Base-by-base conservation (phyloP, 2,329 filamentous ascomycete genomes). In the Cercospora canescens region DNA sequence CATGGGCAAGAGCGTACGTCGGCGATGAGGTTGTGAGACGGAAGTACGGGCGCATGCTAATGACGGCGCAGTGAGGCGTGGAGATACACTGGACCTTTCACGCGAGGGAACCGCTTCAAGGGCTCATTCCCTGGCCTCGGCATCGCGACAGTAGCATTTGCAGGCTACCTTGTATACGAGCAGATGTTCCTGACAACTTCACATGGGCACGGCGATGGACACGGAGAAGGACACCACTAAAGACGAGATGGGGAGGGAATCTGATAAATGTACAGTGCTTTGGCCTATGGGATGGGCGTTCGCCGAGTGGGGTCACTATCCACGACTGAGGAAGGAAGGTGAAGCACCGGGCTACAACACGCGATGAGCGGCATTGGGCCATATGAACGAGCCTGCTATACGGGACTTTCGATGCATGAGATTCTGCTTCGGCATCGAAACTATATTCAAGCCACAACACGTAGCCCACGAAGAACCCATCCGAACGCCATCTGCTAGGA, bases 21-120 rank as follows among this genome's bases (percentile, higher is more conserved):
- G 24, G 34, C 34, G 35, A 14, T 28, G 26, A 16, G 8, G 12
- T 8, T 6, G n/a, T 24, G 2, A 41, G 7, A 11, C 12, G 24
- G 16, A 35, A 30, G 16, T 9, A 24, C 16, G 26, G 16, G 2
- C 6, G 54, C 32, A 35, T 18, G 68, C 55, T 70, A 18, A 72
- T 50, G 28, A 3, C 3, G 34, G 21, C 11, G 64, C 79, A 99
- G 95, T 77, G 95, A 99, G 84, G 87, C 91, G 77, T 99, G 95
- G 95, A 88, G 95, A 81, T 97, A 97, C 85, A 89, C 87, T 37
- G 95, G 94, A 70, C 89, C 88, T 62, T 98, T 97, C 85, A 90
- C 89, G 71, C 88, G 94, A 74, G 91, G 85, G 83, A 96, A 97
- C 83, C 91, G 95, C 74, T 95, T 97, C 85, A 93, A 90, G 83